Percentiles rank a stretch among this genome's conserved stretches.
These are phyloP conservation scores for Fusarium burgessii DNA, from an alignment of 2,329 filamentous ascomycete genomes.

Conservation along the genomic window DNA sequence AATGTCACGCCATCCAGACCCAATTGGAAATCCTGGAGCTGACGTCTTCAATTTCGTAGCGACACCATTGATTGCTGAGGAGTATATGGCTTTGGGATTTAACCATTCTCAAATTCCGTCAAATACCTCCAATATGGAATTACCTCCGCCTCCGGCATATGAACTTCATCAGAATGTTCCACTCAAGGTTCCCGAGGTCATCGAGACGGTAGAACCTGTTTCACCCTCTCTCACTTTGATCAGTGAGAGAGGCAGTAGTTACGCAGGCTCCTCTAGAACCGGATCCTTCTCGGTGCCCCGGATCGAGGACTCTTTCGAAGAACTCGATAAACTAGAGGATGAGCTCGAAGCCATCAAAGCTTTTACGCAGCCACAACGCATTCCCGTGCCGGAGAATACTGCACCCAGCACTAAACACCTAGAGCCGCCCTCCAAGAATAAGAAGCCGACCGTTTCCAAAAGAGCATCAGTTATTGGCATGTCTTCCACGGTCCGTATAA, in stretches of 20 bases:
- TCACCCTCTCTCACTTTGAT: conserved; percentile 50
- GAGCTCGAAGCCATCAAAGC: conserved; percentile 66
- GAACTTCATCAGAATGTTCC: conserved; percentile 38
- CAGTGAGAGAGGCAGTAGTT: conserved; percentile 51
- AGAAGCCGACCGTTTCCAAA: conserved; percentile 35
- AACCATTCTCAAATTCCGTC: conserved; percentile 23
- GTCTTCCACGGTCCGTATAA: conserved; percentile 57
- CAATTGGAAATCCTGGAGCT: conserved; percentile 44
- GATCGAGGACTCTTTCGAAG: conserved; percentile 74
- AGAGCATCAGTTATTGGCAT: conserved; percentile 49
- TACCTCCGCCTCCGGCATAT: conserved; percentile 44
- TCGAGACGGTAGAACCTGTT: conserved; percentile 49
- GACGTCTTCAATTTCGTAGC: conserved; percentile 62
- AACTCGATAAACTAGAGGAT: conserved; percentile 71
- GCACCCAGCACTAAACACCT: conserved; percentile 22
- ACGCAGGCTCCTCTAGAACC: conserved; percentile 49
- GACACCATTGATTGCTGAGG: conserved; percentile 54
- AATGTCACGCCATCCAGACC: conserved; percentile 53
- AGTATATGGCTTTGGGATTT: conserved; percentile 33
- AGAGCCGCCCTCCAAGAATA: conserved; percentile 32
- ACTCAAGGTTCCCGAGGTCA: conserved; percentile 48
- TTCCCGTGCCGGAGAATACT: conserved; percentile 47
- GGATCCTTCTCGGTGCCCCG: conserved; percentile 57
- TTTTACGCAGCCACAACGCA: conserved; percentile 52
- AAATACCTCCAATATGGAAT: conserved; percentile 41